These are phyloP conservation scores for Bacterosira constricta DNA, from an alignment of 108 stramenopile species.

Conservation along the genomic window DNA sequence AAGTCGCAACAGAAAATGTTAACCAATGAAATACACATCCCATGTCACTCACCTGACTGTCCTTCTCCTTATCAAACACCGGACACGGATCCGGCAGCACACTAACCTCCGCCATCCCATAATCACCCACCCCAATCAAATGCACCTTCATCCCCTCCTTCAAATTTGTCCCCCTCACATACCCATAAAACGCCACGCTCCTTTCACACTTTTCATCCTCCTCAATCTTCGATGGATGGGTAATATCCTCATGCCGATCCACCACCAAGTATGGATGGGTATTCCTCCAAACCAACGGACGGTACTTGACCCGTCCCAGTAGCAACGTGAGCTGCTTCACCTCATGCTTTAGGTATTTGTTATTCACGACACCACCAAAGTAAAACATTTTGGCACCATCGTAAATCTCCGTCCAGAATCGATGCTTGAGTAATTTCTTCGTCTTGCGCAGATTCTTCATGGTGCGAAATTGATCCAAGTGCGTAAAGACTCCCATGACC, in stretches of 20 bases:
- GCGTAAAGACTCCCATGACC: slow-evolving; percentile 98
- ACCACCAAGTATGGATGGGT: slow-evolving; percentile 96
- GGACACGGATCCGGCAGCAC: slow-evolving; percentile 88
- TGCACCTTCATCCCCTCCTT: slow-evolving; percentile 89
- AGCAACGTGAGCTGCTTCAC: slow-evolving; percentile 88
- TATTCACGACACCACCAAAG: slow-evolving; percentile 92
- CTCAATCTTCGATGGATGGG: slow-evolving; percentile 73
- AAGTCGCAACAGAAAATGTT: background rate
- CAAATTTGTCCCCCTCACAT: slow-evolving; percentile 94
- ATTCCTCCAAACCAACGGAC: slow-evolving; percentile 97
- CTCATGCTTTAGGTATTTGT: slow-evolving; percentile 96
- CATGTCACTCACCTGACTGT: slow-evolving; percentile 53
- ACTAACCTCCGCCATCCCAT: slow-evolving; percentile 68
- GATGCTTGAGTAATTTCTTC: slow-evolving; percentile 93
- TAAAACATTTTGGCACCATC: slow-evolving; percentile 99
- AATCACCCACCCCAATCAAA: slow-evolving; percentile 97
- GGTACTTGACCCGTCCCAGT: slow-evolving; percentile 92
- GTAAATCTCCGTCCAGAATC: slow-evolving; percentile 99
- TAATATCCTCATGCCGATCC: slow-evolving; percentile 95
- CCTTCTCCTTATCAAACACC: slow-evolving; percentile 77
- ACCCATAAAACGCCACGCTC: slow-evolving; percentile 92
- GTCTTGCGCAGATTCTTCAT: slow-evolving; percentile 91
- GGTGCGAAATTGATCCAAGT: slow-evolving; percentile 94
- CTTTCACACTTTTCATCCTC: slow-evolving; percentile 85
- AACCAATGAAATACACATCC: too few species aligned